Base-by-base conservation (phyloP, 805 yeast genomes). In the Monosporozyma aquatica region DNA sequence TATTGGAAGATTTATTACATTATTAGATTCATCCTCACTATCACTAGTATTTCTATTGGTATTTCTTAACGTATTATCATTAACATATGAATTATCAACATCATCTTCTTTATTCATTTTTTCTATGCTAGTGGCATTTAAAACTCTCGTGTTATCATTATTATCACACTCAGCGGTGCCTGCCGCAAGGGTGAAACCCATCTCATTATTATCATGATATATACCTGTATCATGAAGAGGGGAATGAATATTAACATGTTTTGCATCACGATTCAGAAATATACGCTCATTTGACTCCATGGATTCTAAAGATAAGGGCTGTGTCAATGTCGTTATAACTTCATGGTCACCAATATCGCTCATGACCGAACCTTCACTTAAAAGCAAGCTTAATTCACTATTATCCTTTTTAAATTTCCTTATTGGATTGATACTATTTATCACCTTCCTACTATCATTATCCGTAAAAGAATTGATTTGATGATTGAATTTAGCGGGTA, bases 301-400 rank as follows among this genome's bases (percentile, higher is more conserved):
- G 78, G 22, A 78, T 65, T 0, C 83, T 83, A 28, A 80, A 56
- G 6, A 82, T 72, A 40, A 81, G 80, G 38, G 76, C 71, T n/a
- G 81, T 75, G 37, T 25, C 47, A 33, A 13, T 3, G 41, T 15
- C n/a, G 29, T 24, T n/a, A 28, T 23, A 18, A 53, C 47, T 15
- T 52, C 40, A 10, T 42, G 35, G 7, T 30, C 42, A 20, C 44
- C 50, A 34, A 43, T 36, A 26, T 48, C 47, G 29, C 43, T 46
- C 43, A 53, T 34, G 7, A 52, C 39, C 3, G 59, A 47, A 17
- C 56, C 55, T 41, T 53, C 58, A 32, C 56, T 52, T 17, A 55
- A 44, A 5, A 55, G 38, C 21, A 50, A 47, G 27, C 56, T 53
- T 6, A 46, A 40, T 37, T 48, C 51, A 26, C 51, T 44, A 17